Conservation (phyloP, 768 basidiomycete genomes). For the Nevesoporus exiguus region DNA sequence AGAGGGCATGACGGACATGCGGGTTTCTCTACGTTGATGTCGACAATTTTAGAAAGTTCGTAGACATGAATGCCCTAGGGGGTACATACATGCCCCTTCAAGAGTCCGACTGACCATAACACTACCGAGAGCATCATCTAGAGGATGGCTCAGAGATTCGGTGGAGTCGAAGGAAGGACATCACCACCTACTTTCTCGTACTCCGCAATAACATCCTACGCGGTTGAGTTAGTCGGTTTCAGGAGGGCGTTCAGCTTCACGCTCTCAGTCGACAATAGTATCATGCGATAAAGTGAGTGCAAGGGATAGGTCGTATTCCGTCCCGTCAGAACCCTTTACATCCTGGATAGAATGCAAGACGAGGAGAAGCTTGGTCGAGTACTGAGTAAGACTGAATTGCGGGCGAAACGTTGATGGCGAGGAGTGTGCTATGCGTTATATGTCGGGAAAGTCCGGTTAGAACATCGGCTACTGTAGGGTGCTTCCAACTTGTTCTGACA, state of each 20-base stretch:
- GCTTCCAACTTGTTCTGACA: no score
- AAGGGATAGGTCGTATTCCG: no score
- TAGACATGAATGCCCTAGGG: conserved; percentile 32
- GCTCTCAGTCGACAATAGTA: conserved; percentile 18
- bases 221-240: conserved; percentile 30
- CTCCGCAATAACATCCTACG: conserved; percentile 31
- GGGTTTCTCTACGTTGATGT: conserved; percentile 28
- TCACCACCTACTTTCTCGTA: conserved; percentile 28
- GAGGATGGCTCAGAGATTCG: conserved; percentile 31
- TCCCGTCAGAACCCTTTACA: no score
- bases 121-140: conserved; percentile 30
- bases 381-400: no score
- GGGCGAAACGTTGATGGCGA: no score
- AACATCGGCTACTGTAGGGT: no score
- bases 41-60: conserved; percentile 22
- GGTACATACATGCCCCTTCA: conserved; percentile 37
- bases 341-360: no score
- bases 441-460: no score
- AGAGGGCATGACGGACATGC: conserved; percentile 30
- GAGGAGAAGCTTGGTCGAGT: no score
- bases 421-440: no score
- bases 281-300: not conserved
- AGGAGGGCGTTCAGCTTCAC: conserved; percentile 28
- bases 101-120: conserved; percentile 26
- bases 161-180: conserved; percentile 34